Percentiles rank a stretch among this genome's conserved stretches.
phyloP scores from a whole-genome alignment of 2,329 filamentous ascomycete species.

The Colletotrichum tropicicola region DNA sequence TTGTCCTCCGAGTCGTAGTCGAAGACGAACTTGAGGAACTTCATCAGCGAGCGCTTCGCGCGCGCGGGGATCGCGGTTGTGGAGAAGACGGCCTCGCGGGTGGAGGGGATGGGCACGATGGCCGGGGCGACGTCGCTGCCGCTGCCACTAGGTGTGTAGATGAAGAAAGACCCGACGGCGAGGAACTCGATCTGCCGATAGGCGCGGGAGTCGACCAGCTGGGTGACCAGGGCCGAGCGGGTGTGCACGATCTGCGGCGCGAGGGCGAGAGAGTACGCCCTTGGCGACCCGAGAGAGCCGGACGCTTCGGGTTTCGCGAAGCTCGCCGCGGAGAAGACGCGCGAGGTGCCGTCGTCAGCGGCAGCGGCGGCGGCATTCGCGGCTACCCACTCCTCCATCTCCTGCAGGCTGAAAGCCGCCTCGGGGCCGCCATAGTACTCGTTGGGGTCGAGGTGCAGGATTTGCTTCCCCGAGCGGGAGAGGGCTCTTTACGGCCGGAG shows the following conservation, averaged over 20 bases:
- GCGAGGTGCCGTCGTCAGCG: constrained; percentile 37
- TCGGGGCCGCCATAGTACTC: constrained; percentile 88
- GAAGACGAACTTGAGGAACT: constrained; percentile 88
- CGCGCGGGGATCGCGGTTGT: constrained; percentile 79
- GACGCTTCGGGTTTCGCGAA: constrained; percentile 47
- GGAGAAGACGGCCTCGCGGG: constrained; percentile 90
- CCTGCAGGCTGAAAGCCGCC: constrained; percentile 85
- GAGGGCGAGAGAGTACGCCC: constrained; percentile 84
- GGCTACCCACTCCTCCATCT: constrained; percentile 79
- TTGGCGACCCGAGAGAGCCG: constrained; percentile 62
- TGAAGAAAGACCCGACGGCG: constrained; percentile 92
- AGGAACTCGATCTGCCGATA: constrained; percentile 93
- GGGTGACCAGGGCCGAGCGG: constrained; percentile 78
- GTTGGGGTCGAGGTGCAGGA: constrained; percentile 89
- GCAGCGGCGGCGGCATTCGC: too few relatives aligned
- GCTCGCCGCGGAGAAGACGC: constrained; percentile 46
- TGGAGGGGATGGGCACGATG: constrained; percentile 82
- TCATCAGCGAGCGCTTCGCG: constrained; percentile 89
- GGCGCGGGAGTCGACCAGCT: constrained; percentile 88
- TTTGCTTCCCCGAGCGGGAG: constrained; percentile 89
- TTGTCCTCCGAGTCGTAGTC: constrained; percentile 71
- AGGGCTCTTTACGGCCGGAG: constrained; percentile 74
- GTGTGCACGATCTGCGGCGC: constrained; percentile 89
- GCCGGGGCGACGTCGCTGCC: constrained; percentile 39
- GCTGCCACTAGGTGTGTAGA: constrained; percentile 59